Conservation (phyloP, 768 basidiomycete species). For the Boletellus emodensis region DNA sequence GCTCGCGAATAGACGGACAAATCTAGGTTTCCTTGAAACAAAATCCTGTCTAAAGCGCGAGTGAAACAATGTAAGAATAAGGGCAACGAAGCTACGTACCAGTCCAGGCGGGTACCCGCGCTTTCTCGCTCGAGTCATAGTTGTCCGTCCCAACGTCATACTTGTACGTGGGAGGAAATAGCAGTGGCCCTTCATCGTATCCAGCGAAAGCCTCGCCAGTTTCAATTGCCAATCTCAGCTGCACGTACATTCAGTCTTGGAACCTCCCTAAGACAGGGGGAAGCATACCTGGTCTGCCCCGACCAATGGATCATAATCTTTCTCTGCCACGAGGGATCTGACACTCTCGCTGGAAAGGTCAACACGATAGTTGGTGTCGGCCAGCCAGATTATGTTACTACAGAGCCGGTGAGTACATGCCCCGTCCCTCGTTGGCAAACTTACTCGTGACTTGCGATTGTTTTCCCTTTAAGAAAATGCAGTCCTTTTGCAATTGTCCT, state of each 20-base stretch:
- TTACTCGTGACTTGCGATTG: constrained; percentile 86
- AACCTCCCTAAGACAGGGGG: neutral
- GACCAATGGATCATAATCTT: constrained; percentile 70
- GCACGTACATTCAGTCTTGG: neutral
- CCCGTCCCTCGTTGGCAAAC: constrained; percentile 23
- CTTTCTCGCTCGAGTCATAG: constrained; percentile 96
- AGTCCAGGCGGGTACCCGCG: constrained; percentile 96
- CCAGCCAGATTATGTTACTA: constrained; percentile 91
- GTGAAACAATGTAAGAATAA: constrained; percentile 2
- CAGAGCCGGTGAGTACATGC: constrained; percentile 1
- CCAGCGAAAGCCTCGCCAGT: constrained; percentile 70
- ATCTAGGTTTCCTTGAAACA: constrained; percentile 79
- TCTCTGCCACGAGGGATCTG: constrained; percentile 55
- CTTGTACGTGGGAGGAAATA: constrained; percentile 95
- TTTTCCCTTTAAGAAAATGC: constrained; percentile 87
- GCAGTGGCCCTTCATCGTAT: constrained; percentile 83
- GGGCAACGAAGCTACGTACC: constrained; percentile 43
- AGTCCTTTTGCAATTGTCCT: constrained; percentile 79
- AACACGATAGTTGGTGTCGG: constrained; percentile 94
- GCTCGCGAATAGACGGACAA: constrained; percentile 78
- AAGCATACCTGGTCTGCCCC: constrained; percentile 78
- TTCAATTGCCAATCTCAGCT: constrained; percentile 76
- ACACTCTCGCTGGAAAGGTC: constrained; percentile 81
- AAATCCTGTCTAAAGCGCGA: constrained; percentile 71
- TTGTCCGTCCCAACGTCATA: constrained; percentile 78